These are phyloP conservation scores for Cylindrodendrum hubeiense DNA, from an alignment of 2,329 filamentous ascomycete genomes.

Conservation along the genomic window DNA sequence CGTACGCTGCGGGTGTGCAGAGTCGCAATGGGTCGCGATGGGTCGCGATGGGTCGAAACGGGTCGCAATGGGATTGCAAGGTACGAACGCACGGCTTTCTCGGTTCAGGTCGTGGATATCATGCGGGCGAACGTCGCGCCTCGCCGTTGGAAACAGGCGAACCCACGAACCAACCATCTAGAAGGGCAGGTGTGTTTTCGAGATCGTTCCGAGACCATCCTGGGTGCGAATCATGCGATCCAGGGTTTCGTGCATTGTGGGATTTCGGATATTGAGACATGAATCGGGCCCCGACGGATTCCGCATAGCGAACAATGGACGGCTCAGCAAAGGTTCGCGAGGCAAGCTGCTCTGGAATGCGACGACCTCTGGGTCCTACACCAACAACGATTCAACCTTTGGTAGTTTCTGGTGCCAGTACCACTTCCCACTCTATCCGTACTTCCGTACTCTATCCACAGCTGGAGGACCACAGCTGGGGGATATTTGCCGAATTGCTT, in stretches of 20 bases:
- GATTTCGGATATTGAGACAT: too few relatives aligned
- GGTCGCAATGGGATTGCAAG: not conserved
- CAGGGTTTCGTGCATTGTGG: too few relatives aligned
- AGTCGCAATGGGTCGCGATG: slow-evolving; percentile 13
- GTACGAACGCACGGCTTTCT: not conserved
- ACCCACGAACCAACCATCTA: not conserved
- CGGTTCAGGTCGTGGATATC: not conserved
- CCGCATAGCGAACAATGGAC: not conserved
- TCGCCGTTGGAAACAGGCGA: not conserved
- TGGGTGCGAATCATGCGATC: too few relatives aligned
- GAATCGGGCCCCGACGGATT: too few relatives aligned
- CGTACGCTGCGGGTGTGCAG: slow-evolving; percentile 9
- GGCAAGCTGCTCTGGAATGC: not conserved
- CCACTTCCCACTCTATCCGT: not conserved
- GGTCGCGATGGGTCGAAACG: too few relatives aligned
- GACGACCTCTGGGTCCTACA: not conserved
- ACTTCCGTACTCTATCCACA: not conserved
- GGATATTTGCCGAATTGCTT: not conserved
- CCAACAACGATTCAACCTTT: not conserved
- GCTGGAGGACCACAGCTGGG: not conserved
- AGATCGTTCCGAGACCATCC: too few relatives aligned
- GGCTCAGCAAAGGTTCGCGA: slow-evolving; percentile 2
- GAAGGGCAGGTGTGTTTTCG: not conserved
- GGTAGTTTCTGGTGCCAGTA: slow-evolving; percentile 6
- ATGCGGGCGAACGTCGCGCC: not conserved